phyloP scores from a whole-genome alignment of 495 filamentous ascomycete species.

The Penicillium cosmopolitanum region DNA sequence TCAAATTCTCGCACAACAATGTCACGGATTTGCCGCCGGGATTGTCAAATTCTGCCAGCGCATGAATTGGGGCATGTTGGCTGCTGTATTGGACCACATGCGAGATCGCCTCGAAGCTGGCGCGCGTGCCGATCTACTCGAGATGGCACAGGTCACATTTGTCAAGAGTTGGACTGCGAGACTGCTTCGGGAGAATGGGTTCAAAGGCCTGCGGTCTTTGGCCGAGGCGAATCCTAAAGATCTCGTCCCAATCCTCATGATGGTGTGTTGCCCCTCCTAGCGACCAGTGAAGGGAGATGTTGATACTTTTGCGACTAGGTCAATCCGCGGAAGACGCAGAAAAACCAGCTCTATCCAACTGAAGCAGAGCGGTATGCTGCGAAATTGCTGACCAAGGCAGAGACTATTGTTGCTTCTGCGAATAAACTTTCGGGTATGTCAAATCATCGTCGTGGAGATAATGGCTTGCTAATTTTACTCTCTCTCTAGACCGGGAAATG shows the following conservation, averaged over 20 bases:
- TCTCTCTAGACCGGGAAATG: constrained; percentile 43
- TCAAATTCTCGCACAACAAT: constrained; percentile 74
- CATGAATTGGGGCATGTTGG: constrained; percentile 76
- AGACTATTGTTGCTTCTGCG: constrained; percentile 70
- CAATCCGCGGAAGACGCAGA: constrained; percentile 59
- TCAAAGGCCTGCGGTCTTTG: constrained; percentile 66
- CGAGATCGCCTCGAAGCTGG: constrained; percentile 75
- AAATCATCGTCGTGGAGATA: background rate
- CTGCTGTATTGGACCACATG: constrained; percentile 78
- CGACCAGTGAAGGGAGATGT: background rate
- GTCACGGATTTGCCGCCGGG: constrained; percentile 77
- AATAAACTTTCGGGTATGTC: constrained; percentile 70
- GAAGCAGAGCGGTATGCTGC: constrained; percentile 65
- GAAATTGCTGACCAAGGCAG: constrained; percentile 68
- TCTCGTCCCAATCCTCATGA: constrained; percentile 69
- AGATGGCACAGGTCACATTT: constrained; percentile 73
- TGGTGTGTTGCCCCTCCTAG: constrained; percentile 46
- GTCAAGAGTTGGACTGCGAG: constrained; percentile 80
- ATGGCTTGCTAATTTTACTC: background rate
- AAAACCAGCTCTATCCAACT: constrained; percentile 57
- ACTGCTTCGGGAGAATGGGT: constrained; percentile 77
- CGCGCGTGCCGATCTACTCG: constrained; percentile 72
- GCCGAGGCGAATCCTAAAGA: constrained; percentile 70
- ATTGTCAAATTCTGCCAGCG: constrained; percentile 76
- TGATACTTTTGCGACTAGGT: constrained; percentile 22